Evolutionary conservation across 352 stramenopile genomes (phyloP).

Genomic region (Pythium angustatum): DNA sequence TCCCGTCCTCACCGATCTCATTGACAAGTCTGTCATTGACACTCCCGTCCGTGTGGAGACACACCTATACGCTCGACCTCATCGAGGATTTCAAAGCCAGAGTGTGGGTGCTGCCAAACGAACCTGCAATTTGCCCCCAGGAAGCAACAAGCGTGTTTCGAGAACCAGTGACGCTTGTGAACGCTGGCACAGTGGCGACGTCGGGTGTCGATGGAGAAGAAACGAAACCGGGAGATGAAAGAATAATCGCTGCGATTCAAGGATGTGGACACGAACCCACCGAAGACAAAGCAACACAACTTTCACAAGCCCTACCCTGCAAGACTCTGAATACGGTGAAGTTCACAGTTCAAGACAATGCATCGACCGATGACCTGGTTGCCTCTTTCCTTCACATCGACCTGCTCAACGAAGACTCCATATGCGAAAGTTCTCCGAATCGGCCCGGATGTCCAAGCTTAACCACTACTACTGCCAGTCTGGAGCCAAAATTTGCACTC

Average conservation of each 20-base stretch:
- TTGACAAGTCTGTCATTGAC: constrained; percentile 19
- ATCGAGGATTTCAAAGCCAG: background rate
- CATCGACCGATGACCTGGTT: constrained; percentile 25
- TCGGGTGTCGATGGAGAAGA: too few species aligned
- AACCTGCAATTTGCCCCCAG: background rate
- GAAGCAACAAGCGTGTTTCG: too few species aligned
- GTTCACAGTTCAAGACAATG: constrained; percentile 16
- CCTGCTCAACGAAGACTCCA: background rate
- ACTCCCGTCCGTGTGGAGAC: constrained; percentile 23
- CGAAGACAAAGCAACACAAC: background rate
- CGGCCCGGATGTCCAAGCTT: too few species aligned
- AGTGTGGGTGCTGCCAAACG: background rate
- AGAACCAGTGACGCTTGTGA: too few species aligned
- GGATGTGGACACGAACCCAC: too few species aligned
- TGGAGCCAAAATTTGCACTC: background rate
- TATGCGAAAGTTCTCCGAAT: too few species aligned
- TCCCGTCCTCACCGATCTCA: constrained; percentile 7
- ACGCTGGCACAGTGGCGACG: too few species aligned
- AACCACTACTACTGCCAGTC: too few species aligned
- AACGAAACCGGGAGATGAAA: too few species aligned
- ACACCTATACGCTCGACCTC: background rate
- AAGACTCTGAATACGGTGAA: background rate
- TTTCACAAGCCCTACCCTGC: background rate
- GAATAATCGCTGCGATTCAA: too few species aligned
- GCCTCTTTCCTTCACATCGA: constrained; percentile 11